Percentiles rank a stretch among this genome's conserved stretches.
Conservation (phyloP, 371 early-diverging fungal genomes). For the Gilbertella persicaria region DNA sequence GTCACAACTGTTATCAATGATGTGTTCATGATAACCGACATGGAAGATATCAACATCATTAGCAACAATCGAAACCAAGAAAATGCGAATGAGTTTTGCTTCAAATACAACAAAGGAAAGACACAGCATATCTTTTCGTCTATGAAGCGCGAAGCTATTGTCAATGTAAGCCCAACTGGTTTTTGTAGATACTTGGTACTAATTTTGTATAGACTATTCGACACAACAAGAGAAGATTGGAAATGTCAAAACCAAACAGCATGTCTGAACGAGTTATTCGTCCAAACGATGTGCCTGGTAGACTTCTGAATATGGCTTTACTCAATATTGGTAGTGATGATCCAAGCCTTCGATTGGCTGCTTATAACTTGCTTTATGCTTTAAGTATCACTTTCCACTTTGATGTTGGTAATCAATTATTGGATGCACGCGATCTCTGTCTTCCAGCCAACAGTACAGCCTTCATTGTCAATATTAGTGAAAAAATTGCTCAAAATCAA, state of each 20-base stretch:
- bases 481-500: constrained; percentile 75
- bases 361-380: constrained; percentile 87
- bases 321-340: constrained; percentile 86
- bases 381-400: constrained; percentile 83
- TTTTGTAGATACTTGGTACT: not conserved
- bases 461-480: constrained; percentile 82
- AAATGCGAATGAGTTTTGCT: constrained; percentile 74
- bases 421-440: constrained; percentile 85
- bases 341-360: constrained; percentile 77
- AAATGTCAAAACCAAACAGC: constrained; percentile 66
- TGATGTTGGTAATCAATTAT: constrained; percentile 80
- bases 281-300: constrained; percentile 92
- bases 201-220: constrained; percentile 59
- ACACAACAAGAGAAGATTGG: constrained; percentile 70
- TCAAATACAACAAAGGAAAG: constrained; percentile 75
- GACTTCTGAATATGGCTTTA: constrained; percentile 89
- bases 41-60: constrained; percentile 73
- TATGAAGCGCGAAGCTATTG: constrained; percentile 78
- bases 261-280: constrained; percentile 74
- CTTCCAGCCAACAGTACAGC: constrained; percentile 87
- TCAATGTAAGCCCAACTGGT: constrained; percentile 36
- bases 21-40: constrained; percentile 83
- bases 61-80: constrained; percentile 46
- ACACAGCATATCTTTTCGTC: constrained; percentile 72
- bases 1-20: constrained; percentile 81